phyloP scores from a whole-genome alignment of 2,329 filamentous ascomycete genomes.

The Calonectria naviculata region DNA sequence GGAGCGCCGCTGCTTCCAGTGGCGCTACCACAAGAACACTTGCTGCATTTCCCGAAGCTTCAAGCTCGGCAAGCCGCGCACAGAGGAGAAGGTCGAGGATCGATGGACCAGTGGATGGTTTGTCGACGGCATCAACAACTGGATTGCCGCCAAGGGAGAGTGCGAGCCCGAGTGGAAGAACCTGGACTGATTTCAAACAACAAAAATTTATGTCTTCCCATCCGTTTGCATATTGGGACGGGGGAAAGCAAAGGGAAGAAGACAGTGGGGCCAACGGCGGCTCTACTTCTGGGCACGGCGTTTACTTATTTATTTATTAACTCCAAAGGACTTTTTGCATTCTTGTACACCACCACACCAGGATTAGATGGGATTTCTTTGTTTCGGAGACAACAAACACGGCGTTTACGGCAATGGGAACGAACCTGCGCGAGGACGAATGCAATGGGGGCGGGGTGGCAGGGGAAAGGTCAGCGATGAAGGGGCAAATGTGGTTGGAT shows the following conservation, averaged over 20 bases:
- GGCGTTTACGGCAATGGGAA: constrained; percentile 2
- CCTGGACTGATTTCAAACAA: constrained; percentile 35
- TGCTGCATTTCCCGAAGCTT: constrained; percentile 58
- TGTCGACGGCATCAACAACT: constrained; percentile 58
- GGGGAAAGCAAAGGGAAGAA: background rate
- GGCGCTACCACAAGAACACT: constrained; percentile 55
- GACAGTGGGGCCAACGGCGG: background rate
- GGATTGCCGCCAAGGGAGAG: constrained; percentile 57
- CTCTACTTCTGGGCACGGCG: constrained; percentile 11
- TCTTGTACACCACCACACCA: constrained; percentile 9
- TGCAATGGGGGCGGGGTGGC: too few species aligned
- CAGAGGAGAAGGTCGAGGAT: constrained; percentile 43
- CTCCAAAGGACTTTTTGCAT: background rate
- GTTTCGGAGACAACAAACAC: background rate
- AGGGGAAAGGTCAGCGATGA: background rate
- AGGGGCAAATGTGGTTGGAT: background rate
- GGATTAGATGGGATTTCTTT: background rate
- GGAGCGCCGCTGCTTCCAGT: constrained; percentile 57
- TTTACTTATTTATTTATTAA: constrained; percentile 13
- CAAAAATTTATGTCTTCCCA: background rate
- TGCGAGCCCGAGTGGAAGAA: constrained; percentile 55
- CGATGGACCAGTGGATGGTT: constrained; percentile 59
- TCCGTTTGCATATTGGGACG: background rate
- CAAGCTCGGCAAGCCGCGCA: constrained; percentile 54
- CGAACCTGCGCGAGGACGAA: background rate